A percentile compares a stretch with the other conserved stretches of the same genome.
phyloP scores from a whole-genome alignment of 108 stramenopile species.

The Seminavis robusta region DNA sequence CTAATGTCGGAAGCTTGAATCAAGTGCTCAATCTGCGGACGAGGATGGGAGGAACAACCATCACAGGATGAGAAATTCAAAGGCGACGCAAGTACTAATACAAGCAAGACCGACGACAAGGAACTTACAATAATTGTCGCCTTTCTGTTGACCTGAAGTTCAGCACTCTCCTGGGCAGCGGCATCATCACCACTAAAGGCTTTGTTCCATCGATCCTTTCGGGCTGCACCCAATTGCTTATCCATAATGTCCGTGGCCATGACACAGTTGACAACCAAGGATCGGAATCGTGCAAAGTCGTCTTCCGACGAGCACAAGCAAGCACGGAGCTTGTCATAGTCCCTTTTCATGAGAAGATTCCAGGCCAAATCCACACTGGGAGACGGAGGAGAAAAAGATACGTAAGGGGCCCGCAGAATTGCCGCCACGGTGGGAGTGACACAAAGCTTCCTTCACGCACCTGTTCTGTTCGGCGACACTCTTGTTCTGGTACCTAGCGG shows the following conservation, averaged over 20 bases:
- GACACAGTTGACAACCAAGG: conserved; percentile 37
- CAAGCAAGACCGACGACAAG: too few relatives aligned
- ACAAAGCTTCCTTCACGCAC: too few relatives aligned
- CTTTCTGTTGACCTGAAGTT: too few relatives aligned
- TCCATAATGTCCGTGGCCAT: conserved; percentile 49
- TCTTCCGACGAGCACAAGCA: conserved; percentile 28
- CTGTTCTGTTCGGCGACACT: conserved; percentile 48
- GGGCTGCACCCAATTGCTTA: conserved; percentile 12
- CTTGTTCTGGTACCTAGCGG: conserved; percentile 33
- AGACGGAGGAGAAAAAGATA: too few relatives aligned
- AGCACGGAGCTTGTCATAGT: conserved; percentile 22
- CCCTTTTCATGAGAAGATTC: conserved; percentile 20
- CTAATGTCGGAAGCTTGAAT: too few relatives aligned
- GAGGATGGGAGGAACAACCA: too few relatives aligned
- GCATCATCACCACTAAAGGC: conserved; percentile 7
- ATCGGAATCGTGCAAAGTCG: conserved; percentile 36
- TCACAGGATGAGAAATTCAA: too few relatives aligned
- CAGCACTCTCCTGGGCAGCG: not conserved
- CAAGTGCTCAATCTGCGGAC: too few relatives aligned
- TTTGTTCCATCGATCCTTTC: conserved; percentile 11
- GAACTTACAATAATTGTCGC: too few relatives aligned
- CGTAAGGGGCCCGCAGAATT: too few relatives aligned
- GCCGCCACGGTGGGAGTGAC: too few relatives aligned
- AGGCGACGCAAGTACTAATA: too few relatives aligned
- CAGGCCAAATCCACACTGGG: conserved; percentile 46